Evolutionary conservation across 805 yeast species (phyloP), one percentile per base, ranked within the genome.

Genomic region (Scheffersomyces stipitis): DNA sequence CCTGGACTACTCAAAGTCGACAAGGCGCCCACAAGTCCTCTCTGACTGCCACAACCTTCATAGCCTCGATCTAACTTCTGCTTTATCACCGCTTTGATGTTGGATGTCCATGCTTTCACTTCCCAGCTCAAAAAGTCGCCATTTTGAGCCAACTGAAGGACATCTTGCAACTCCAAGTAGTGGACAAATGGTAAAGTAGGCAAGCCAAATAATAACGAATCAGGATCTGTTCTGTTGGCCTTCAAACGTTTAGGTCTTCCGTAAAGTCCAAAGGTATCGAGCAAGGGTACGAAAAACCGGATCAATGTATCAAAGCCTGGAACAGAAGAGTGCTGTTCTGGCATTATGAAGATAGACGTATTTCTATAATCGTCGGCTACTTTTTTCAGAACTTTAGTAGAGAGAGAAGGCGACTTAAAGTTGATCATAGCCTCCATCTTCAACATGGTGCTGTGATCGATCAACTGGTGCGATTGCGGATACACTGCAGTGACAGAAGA

Each of bases 361-460:
- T 45, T 75, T 64, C 51, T 65, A 52, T 61, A 55, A 40, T 64
- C 69, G 24, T 56, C 65, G 17, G 45, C 33, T 7, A 48, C 30
- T 36, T 58, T 60, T 41, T 64, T 65, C 24, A 61, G 48, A 3
- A 51, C 53, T 37, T 70, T 74, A 12, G 58, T 45, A 4, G 64
- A 52, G 28, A 62, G 23, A 17, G 52, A 46, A 12, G 73, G 68
- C 37, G 75, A 75, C 46, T 54, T 59, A 51, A 83, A 83, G 37
- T 71, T 64, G 22, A 90, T 86, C 28, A 75, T 70, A 32, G 96
- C 97, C 56, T 90, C 96, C 37, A 91, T 60, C 56, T 93, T 93
- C 55, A 91, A 75, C 76, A 93, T 80, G 2, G 97, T 87, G 36
- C 91, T 81, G 42, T 81, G 81, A 62, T 91, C 96, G 44, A 93